These are phyloP conservation scores for Pyrus bretschneideri DNA, from an alignment of 306 rosid genomes.

Conservation along the genomic window DNA sequence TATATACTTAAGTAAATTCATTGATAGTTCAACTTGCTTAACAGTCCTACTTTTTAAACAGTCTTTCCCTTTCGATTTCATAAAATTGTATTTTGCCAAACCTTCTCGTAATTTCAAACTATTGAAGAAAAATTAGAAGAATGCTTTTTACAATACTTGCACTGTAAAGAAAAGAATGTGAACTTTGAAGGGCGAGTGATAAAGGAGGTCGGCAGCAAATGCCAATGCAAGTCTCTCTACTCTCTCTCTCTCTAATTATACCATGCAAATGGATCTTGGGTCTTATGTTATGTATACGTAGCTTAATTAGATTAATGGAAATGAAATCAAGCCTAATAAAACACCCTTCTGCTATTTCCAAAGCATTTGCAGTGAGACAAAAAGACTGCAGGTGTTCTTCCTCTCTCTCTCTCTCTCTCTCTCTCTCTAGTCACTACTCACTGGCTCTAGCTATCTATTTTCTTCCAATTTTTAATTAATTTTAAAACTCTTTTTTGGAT, in stretches of 20 bases:
- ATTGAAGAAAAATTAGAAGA: no score
- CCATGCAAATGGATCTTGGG: conserved; percentile 1
- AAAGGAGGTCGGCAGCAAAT: conserved; percentile 29
- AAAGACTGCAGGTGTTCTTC: conserved; percentile 43
- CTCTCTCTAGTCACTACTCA: not conserved
- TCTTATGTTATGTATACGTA: not conserved
- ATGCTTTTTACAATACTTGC: not conserved
- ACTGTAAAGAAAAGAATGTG: not conserved
- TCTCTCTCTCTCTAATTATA: not conserved
- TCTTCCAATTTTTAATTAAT: not conserved
- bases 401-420: conserved; percentile 9
- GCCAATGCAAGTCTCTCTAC: conserved; percentile 21
- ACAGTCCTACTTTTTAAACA: no score
- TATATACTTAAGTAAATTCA: no score
- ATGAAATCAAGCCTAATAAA: not conserved
- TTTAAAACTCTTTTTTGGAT: not conserved
- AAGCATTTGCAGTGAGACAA: conserved; percentile 45
- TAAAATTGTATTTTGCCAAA: no score
- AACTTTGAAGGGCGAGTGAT: conserved; percentile 5
- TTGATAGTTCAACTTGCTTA: no score
- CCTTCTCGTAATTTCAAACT: no score
- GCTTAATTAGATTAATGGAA: not conserved
- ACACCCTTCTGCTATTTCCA: conserved; percentile 37
- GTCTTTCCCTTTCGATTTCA: no score
- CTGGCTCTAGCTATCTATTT: not conserved